phyloP scores from a whole-genome alignment of 306 rosid genomes.

The Medicago arabica region DNA sequence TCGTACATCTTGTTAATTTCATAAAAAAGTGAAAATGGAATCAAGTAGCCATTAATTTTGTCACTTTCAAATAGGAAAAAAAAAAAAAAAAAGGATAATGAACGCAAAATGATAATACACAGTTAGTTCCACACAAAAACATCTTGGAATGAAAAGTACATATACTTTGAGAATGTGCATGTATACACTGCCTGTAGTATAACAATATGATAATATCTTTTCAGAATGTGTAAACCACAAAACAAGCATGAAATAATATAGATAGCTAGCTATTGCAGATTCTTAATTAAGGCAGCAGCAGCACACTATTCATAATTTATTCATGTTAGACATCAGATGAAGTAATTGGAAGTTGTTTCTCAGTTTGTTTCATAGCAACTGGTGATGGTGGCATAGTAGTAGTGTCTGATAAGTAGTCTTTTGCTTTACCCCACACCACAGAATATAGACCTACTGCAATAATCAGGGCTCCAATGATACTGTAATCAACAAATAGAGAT shows the following conservation, averaged over 20 bases:
- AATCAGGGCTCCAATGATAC: constrained; percentile 66
- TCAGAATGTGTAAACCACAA: neutral
- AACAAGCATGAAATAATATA: constrained; percentile 9
- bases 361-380: constrained; percentile 34
- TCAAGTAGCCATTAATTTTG: neutral
- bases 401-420: constrained; percentile 48
- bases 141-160: constrained; percentile 4
- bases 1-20: too few relatives aligned
- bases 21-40: neutral
- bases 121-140: neutral
- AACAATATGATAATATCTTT: neutral
- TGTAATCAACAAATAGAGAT: constrained; percentile 10
- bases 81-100: neutral
- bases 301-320: constrained; percentile 1
- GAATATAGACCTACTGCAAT: constrained; percentile 75
- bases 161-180: constrained; percentile 10
- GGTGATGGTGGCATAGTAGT: constrained; percentile 3
- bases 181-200: neutral
- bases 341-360: constrained; percentile 44
- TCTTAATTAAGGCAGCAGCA: constrained; percentile 21
- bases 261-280: constrained; percentile 3
- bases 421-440: constrained; percentile 87
- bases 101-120: neutral
- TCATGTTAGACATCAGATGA: constrained; percentile 18
- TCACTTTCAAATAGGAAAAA: neutral